These are phyloP conservation scores for Aspergillus hancockii DNA, from an alignment of 495 filamentous ascomycete genomes.

Conservation along the genomic window DNA sequence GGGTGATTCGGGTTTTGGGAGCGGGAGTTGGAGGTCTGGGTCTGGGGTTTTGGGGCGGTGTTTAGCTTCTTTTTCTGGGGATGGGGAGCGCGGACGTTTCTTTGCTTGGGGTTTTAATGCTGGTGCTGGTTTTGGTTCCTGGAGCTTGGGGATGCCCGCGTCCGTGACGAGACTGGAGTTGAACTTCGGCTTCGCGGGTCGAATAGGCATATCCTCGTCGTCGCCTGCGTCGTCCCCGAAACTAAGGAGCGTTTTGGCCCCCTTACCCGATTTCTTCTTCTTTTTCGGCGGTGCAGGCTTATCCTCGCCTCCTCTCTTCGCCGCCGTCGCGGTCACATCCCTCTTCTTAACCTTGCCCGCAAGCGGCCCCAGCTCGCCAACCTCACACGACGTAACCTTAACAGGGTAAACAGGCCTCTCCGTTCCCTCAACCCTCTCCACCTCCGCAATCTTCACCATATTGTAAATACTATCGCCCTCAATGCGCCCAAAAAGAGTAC, in stretches of 20 bases:
- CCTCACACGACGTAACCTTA: constrained; percentile 75
- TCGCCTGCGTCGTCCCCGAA: constrained; percentile 88
- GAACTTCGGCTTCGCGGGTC: constrained; percentile 84
- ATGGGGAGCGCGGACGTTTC: constrained; percentile 35
- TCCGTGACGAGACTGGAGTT: constrained; percentile 77
- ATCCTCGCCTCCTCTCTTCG: constrained; percentile 33
- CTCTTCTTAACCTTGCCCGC: constrained; percentile 84
- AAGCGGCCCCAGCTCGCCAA: constrained; percentile 77
- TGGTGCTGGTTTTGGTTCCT: constrained; percentile 10
- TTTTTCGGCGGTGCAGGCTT: constrained; percentile 61
- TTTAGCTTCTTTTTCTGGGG: constrained; percentile 32
- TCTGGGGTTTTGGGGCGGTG: constrained; percentile 36
- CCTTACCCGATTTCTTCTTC: constrained; percentile 75
- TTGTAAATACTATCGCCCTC: constrained; percentile 96
- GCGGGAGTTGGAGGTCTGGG: constrained; percentile 50
- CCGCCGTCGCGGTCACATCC: constrained; percentile 36
- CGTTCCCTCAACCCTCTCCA: constrained; percentile 74
- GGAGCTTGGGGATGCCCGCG: constrained; percentile 27
- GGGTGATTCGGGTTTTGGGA: constrained; percentile 51
- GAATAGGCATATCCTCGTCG: constrained; percentile 57
- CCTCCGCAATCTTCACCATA: constrained; percentile 86
- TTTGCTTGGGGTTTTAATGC: constrained; percentile 16
- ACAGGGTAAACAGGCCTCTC: constrained; percentile 87
- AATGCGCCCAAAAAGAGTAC: constrained; percentile 91
- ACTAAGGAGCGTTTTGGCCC: constrained; percentile 78